Evolutionary conservation across 1,284 basidiomycete species (phyloP).

Genomic region (Tilletia indica): DNA sequence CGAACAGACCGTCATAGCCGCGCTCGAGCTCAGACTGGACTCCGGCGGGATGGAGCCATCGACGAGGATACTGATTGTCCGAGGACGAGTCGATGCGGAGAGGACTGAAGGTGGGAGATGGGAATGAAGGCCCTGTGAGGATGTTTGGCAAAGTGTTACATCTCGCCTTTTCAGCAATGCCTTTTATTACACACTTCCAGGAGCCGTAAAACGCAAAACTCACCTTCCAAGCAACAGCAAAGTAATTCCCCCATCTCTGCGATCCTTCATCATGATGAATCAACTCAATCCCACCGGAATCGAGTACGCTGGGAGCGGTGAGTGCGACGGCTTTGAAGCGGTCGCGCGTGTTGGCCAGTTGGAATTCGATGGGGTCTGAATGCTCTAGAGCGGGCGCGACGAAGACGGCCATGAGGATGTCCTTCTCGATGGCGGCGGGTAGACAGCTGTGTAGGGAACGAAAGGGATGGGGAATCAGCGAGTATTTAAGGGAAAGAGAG

Average conservation of each 20-base stretch:
- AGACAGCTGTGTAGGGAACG: constrained; percentile 30
- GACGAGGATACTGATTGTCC: constrained; percentile 45
- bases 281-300: constrained; percentile 29
- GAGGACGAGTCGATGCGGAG: constrained; percentile 26
- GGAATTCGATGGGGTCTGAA: constrained; percentile 21
- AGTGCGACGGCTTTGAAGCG: constrained; percentile 39
- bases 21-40: constrained; percentile 41
- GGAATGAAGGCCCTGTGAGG: constrained; percentile 38
- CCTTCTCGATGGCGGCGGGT: constrained; percentile 53
- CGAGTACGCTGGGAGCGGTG: constrained; percentile 18
- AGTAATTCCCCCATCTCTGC: constrained; percentile 54
- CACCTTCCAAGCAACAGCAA: constrained; percentile 50
- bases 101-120: constrained; percentile 34
- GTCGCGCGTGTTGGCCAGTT: constrained; percentile 40
- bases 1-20: constrained; percentile 52
- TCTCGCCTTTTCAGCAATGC: too few species aligned
- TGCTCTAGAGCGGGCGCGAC: constrained; percentile 22
- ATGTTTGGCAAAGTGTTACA: too few species aligned
- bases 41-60: constrained; percentile 53
- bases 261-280: constrained; percentile 39
- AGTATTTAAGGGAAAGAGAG: too few species aligned
- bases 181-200: too few species aligned
- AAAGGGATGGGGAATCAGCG: too few species aligned
- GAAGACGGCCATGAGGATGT: constrained; percentile 52
- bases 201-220: background rate